Conservation (phyloP, 805 yeast species). For the Wickerhamiella shivajii region DNA sequence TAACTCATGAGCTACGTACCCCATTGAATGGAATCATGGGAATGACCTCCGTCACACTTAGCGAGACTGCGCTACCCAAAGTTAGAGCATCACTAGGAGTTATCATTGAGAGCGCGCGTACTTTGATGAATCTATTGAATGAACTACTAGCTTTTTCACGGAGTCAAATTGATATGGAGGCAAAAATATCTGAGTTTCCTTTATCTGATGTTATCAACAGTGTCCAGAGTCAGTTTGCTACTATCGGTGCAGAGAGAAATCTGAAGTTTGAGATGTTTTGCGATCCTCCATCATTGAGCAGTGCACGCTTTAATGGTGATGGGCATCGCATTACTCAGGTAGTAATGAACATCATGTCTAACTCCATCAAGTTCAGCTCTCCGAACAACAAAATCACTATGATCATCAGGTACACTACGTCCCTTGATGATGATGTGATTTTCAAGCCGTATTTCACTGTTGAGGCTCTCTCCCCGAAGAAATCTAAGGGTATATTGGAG, state of each 20-base stretch:
- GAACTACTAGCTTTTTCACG: constrained; percentile 81
- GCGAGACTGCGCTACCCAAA: constrained; percentile 52
- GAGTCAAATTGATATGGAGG: constrained; percentile 72
- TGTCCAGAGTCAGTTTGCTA: constrained; percentile 56
- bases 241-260: constrained; percentile 38
- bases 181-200: constrained; percentile 65
- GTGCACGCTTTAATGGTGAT: constrained; percentile 62
- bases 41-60: constrained; percentile 87
- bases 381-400: constrained; percentile 28
- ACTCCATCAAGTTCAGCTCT: constrained; percentile 83
- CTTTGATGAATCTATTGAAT: constrained; percentile 73
- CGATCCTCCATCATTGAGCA: constrained; percentile 33
- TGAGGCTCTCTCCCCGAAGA: constrained; percentile 6
- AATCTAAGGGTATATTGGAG: constrained; percentile 27
- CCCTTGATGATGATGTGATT: constrained; percentile 1
- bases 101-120: constrained; percentile 79
- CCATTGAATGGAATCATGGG: constrained; percentile 94
- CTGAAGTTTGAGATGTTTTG: constrained; percentile 52
- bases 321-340: constrained; percentile 78
- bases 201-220: constrained; percentile 65
- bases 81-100: constrained; percentile 61
- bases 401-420: constrained; percentile 8
- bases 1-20: constrained; percentile 84
- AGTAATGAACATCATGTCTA: constrained; percentile 78
- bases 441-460: background rate